Evolutionary conservation across 805 yeast species (phyloP).

Genomic region (Starmerella stigmatis): DNA sequence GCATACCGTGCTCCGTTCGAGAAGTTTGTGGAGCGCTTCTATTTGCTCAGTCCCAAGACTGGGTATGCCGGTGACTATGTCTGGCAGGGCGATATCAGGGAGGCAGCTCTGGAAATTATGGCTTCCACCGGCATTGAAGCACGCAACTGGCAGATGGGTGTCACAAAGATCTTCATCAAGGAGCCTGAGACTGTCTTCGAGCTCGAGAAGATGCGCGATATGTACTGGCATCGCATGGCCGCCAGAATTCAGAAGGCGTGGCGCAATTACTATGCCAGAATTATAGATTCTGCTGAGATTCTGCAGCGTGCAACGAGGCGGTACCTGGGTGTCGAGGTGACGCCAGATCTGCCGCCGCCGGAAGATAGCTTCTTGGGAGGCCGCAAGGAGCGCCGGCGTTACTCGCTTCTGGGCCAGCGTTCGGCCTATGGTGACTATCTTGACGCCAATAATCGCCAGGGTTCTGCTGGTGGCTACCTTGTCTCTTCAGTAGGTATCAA

Average conservation of each 20-base stretch:
- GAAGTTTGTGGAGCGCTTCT: conserved; percentile 89
- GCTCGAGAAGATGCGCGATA: conserved; percentile 89
- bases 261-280: conserved; percentile 69
- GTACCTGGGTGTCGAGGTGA: conserved; percentile 77
- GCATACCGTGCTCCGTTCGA: conserved; percentile 96
- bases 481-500: conserved; percentile 56
- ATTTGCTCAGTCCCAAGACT: conserved; percentile 72
- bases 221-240: conserved; percentile 97
- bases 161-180: conserved; percentile 83
- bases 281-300: conserved; percentile 76
- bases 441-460: conserved; percentile 60
- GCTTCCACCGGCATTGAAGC: conserved; percentile 58
- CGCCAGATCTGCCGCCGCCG: conserved; percentile 43
- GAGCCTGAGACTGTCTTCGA: conserved; percentile 96
- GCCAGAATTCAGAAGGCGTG: conserved; percentile 95
- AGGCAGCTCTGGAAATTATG: conserved; percentile 46
- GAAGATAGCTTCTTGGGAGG: conserved; percentile 39
- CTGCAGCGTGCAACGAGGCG: conserved; percentile 70
- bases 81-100: conserved; percentile 50
- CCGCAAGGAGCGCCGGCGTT: conserved; percentile 78
- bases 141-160: conserved; percentile 83
- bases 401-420: conserved; percentile 78
- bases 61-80: conserved; percentile 82
- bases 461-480: conserved; percentile 67
- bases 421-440: conserved; percentile 92